phyloP scores from a whole-genome alignment of 345 rosid species.

The Excoecaria cochinchinensis region DNA sequence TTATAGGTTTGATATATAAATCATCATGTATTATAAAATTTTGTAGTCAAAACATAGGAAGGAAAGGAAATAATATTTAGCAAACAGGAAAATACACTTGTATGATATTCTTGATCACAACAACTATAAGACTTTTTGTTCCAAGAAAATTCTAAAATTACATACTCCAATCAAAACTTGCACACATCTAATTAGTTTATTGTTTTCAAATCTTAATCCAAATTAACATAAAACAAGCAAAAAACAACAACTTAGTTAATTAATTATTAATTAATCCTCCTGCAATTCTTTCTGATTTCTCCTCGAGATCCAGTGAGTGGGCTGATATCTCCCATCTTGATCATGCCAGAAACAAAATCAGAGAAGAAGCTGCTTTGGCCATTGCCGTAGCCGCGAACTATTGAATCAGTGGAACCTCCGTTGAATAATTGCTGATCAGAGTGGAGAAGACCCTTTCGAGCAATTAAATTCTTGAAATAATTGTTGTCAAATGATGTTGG shows the following conservation, averaged over 20 bases:
- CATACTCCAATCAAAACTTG: not conserved
- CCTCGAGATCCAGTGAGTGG: conserved; percentile 44
- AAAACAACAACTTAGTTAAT: not conserved
- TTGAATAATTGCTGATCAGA: conserved; percentile 49
- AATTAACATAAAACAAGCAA: not conserved
- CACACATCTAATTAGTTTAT: not conserved
- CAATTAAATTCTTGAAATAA: conserved; percentile 35
- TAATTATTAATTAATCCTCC: conserved; percentile 37
- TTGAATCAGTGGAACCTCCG: conserved; percentile 33
- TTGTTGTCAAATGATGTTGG: conserved; percentile 37
- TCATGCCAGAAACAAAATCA: conserved; percentile 41
- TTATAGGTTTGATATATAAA: too few species aligned
- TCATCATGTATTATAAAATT: too few species aligned
- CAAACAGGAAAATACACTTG: too few species aligned
- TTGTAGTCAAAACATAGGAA: too few species aligned
- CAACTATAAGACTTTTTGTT: too few species aligned
- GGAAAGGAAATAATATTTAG: too few species aligned
- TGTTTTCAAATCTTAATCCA: not conserved
- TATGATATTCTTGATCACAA: too few species aligned
- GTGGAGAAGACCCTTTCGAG: conserved; percentile 39
- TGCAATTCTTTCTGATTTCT: conserved; percentile 46
- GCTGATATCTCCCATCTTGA: conserved; percentile 49
- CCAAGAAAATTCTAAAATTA: not conserved
- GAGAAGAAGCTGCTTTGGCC: conserved; percentile 20
- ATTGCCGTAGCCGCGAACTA: conserved; percentile 30